Conservation (phyloP, 2,329 filamentous ascomycete species). For the Aspergillus intermedius region DNA sequence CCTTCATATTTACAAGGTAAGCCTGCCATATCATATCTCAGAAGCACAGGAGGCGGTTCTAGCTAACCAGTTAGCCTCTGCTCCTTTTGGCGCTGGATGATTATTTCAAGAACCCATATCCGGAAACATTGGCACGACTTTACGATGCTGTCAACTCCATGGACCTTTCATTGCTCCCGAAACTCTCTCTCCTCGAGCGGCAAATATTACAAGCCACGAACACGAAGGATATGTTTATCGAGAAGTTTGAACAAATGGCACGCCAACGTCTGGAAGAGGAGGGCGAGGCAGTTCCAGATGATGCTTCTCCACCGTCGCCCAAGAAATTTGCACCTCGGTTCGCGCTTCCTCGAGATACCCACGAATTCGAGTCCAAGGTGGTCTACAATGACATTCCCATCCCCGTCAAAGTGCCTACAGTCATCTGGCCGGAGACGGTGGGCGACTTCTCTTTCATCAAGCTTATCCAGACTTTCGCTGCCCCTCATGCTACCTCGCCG, state of each 20-base stretch:
- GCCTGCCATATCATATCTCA: constrained; percentile 11
- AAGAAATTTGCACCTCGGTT: constrained; percentile 61
- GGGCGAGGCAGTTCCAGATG: constrained; percentile 27
- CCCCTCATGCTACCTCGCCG: constrained; percentile 71
- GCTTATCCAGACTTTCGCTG: constrained; percentile 88
- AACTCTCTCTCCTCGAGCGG: constrained; percentile 72
- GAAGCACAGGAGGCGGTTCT: constrained; percentile 5
- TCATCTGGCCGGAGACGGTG: constrained; percentile 88
- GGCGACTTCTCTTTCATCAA: constrained; percentile 97
- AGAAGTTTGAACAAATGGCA: constrained; percentile 95
- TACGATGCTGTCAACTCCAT: constrained; percentile 93
- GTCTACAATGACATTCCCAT: constrained; percentile 96
- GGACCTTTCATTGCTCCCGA: constrained; percentile 91
- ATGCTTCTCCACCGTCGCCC: constrained; percentile 36
- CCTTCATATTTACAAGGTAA: constrained; percentile 93
- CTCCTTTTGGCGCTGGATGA: constrained; percentile 87
- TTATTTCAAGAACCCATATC: constrained; percentile 87
- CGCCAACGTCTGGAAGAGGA: constrained; percentile 70
- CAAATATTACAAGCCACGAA: constrained; percentile 84
- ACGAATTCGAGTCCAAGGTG: constrained; percentile 94
- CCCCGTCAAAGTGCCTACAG: constrained; percentile 91
- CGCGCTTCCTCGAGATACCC: constrained; percentile 81
- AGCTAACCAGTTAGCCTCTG: constrained; percentile 56
- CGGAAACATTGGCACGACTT: constrained; percentile 78
- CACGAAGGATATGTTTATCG: constrained; percentile 91